Conservation (phyloP, 1,139 yeast species). For the Debaryomyces subglobosus region DNA sequence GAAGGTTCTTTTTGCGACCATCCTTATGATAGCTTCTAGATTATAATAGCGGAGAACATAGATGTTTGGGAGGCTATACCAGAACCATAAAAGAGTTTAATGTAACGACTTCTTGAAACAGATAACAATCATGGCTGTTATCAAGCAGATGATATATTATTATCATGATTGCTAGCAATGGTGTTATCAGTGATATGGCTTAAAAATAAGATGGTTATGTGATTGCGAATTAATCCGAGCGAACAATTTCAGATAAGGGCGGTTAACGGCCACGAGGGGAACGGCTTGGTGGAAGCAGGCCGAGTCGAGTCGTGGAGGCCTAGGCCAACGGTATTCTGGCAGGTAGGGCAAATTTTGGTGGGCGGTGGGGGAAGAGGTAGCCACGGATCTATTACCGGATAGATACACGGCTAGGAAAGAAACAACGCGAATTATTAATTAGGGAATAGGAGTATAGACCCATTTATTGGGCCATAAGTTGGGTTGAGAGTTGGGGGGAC, state of each 20-base stretch:
- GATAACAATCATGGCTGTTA: background rate
- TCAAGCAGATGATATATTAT: background rate
- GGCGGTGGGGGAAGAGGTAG: background rate
- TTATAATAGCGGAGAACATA: background rate
- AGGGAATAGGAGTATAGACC: background rate
- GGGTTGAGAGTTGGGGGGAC: background rate
- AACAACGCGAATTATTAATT: background rate
- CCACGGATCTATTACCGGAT: background rate
- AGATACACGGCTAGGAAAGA: background rate
- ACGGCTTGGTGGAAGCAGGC: background rate
- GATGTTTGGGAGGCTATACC: background rate
- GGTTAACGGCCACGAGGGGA: background rate
- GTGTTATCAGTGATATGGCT: background rate
- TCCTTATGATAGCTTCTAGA: background rate
- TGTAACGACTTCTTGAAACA: background rate
- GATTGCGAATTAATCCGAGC: background rate
- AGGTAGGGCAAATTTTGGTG: background rate
- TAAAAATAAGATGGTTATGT: background rate
- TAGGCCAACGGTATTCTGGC: background rate
- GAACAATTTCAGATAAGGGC: background rate
- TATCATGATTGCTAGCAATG: background rate
- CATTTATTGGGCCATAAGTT: background rate
- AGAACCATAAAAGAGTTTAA: background rate
- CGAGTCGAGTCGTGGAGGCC: background rate
- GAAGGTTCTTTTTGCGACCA: background rate